A percentile compares a stretch with the other conserved stretches of the same genome.
Evolutionary conservation across 345 rosid species (phyloP).

Genomic region (Abelmoschus esculentus): DNA sequence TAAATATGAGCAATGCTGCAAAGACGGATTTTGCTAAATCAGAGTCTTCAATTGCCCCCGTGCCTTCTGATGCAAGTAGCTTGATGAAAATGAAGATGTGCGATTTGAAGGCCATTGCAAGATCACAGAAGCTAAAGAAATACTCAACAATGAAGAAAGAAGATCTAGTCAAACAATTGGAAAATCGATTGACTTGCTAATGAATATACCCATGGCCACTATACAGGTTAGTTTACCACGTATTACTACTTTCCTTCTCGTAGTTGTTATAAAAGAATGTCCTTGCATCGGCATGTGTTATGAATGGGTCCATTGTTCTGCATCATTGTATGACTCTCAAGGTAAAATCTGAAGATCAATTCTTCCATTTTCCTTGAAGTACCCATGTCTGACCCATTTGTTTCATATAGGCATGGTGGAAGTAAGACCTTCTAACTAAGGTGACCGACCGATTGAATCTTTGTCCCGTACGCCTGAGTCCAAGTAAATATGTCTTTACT

Average conservation of each 20-base stretch:
- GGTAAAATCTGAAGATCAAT: not conserved
- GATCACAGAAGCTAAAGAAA: slow-evolving; percentile 29
- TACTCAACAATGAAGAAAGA: slow-evolving; percentile 41
- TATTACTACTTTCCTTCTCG: slow-evolving; percentile 1
- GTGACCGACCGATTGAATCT: too few relatives aligned
- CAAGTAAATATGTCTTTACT: too few relatives aligned
- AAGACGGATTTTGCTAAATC: slow-evolving; percentile 14
- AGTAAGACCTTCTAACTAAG: not conserved
- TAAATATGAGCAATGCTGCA: not conserved
- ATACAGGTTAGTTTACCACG: slow-evolving; percentile 16
- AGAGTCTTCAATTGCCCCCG: slow-evolving; percentile 4
- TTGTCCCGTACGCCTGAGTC: too few relatives aligned
- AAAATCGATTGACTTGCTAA: slow-evolving; percentile 16
- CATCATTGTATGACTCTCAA: slow-evolving; percentile 1
- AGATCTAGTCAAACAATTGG: slow-evolving; percentile 37
- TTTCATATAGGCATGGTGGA: too few relatives aligned
- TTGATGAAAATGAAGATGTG: slow-evolving; percentile 37
- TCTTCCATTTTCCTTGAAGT: not conserved
- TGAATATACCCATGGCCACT: slow-evolving; percentile 8
- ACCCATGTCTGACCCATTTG: not conserved
- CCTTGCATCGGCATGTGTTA: not conserved
- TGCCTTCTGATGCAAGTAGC: slow-evolving; percentile 12
- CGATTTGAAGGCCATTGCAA: slow-evolving; percentile 51
- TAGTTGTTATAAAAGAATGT: not conserved
- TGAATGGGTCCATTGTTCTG: not conserved